Evolutionary conservation across 2,329 filamentous ascomycete species (phyloP), one percentile per base, ranked within the genome.

Genomic region (Cercospora brassicicola): DNA sequence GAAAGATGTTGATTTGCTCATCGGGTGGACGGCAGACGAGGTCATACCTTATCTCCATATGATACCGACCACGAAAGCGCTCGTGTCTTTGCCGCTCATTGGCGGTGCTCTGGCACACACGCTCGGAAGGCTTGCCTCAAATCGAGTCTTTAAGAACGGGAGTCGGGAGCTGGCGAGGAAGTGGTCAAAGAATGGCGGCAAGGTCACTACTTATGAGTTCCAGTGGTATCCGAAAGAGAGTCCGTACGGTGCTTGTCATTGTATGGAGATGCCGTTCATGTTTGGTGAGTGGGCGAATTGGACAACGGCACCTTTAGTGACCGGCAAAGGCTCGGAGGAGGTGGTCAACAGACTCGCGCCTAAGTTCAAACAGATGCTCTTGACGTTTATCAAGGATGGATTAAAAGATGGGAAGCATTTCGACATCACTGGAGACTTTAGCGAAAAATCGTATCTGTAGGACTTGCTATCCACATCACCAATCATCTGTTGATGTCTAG

Each of bases 241-340:
- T 20, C 55, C 42, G 9, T 61, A 48, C 3, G 53, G 63, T 7
- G 63, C 63, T 18, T 59, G 56, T 11, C 63, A 65, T 53, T 65
- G 56, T 28, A 61, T 65, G 20, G 63, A 65, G 42, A 39, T 60
- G 33, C 63, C 55, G n/a, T 51, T 65, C 39, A 59, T 60, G 15
- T 60, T 65, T 23, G 63, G 63, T 3, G 57, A 28, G 3, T 59
- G 57, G 42, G 55, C 56, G 4, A 51, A 33, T 4, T 65, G 63
- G 63, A 26, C 20, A 8, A 42, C 23, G 2, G 55, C 63, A 10
- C 63, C 63, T 5, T 18, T 65, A 28, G n/a, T 65, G 11, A 56
- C 55, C 2, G 30, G 26, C 20, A 59, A 45, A 9, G 30, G 39
- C 11, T 65, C 55, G 11, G 36, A 51, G 28, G 55, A 55, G n/a